Base-by-base conservation (phyloP, 305 asterid genomes). In the Solanum hybrid region DNA sequence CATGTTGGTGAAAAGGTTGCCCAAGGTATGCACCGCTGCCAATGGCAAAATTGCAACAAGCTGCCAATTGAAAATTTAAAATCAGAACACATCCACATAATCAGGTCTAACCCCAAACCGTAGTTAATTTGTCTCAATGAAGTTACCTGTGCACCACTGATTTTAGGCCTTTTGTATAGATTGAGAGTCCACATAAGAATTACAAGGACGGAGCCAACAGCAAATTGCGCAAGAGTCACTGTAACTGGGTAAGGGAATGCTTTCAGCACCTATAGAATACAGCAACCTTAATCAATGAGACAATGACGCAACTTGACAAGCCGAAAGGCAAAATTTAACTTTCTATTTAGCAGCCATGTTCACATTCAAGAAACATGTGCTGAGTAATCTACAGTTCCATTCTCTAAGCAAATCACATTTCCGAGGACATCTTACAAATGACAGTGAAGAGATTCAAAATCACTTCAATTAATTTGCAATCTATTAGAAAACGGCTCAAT, bases 1-100 rank as follows among this genome's bases (percentile, higher is more conserved):
- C 97, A 96, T 93, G 82, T 97, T 97, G 88, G 99, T 97, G 96
- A 97, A 97, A 90, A 97, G 95, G 91, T 97, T 96, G 86, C 99
- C 99, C 91, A 97, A 92, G 10, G 96, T 93, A 90, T 96, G 99
- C 91, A 93, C 98, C 91, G 96, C 90, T 24, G 98, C 99, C 93
- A 97, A 85, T 61, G 99, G 99, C 85, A 95, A 90, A 91, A 97
- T 96, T 78, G 96, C 96, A 88, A 87, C 95, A 92, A 97, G 98
- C 98, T 97, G 96, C 92, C 89, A 90, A 83, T 80, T 32, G 27
- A 37, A 72, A 84, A 91, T 41, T 8, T 12, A 27, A 88, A 65
- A 91, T 89, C 26, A 89, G 90, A 51, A 33, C 31, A 11, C 22
- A 36, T 51, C 31, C 29, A 20, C 31, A 57, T 20, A 51, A 84